A percentile compares a stretch with the other conserved stretches of the same genome.
Evolutionary conservation across 768 basidiomycete genomes (phyloP).

Genomic region (Gymnopilus junonius): DNA sequence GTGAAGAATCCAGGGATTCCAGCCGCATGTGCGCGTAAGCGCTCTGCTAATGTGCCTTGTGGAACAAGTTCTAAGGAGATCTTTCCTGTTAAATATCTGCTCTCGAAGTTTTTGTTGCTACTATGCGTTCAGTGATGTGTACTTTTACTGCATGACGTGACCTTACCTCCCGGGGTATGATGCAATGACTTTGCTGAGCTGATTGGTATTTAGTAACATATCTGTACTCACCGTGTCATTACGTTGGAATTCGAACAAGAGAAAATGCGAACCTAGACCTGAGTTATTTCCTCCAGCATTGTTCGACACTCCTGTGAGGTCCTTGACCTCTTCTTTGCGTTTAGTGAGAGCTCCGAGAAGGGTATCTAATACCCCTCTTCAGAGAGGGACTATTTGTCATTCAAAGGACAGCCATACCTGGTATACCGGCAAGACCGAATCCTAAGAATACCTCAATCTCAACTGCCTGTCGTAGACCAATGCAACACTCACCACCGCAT

Average conservation of each 20-base stretch:
- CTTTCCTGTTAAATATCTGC: slow-evolving; percentile 77
- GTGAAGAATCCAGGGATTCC: slow-evolving; percentile 96
- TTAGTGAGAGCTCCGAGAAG: slow-evolving; percentile 77
- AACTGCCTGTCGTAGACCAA: background rate
- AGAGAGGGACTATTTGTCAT: background rate
- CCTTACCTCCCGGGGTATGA: slow-evolving; percentile 87
- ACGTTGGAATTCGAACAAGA: background rate
- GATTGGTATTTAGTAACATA: slow-evolving; percentile 71
- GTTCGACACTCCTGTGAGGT: slow-evolving; percentile 86
- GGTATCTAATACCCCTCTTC: slow-evolving; percentile 58
- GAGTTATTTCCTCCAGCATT: slow-evolving; percentile 77
- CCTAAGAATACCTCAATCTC: slow-evolving; percentile 45
- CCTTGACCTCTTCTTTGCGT: slow-evolving; percentile 66
- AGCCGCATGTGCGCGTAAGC: slow-evolving; percentile 86
- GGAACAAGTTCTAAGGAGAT: slow-evolving; percentile 89
- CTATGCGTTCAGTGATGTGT: background rate
- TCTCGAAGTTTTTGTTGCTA: slow-evolving; percentile 88
- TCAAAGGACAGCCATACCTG: slow-evolving; percentile 50
- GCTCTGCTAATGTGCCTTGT: slow-evolving; percentile 89
- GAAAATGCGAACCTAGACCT: slow-evolving; percentile 61
- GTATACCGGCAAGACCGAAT: slow-evolving; percentile 89
- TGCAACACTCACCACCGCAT: slow-evolving; percentile 68
- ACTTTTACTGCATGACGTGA: background rate
- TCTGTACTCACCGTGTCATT: slow-evolving; percentile 44
- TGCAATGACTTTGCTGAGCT: slow-evolving; percentile 83